Conservation (phyloP, 2,329 filamentous ascomycete species). For the Diplodia sapinea region DNA sequence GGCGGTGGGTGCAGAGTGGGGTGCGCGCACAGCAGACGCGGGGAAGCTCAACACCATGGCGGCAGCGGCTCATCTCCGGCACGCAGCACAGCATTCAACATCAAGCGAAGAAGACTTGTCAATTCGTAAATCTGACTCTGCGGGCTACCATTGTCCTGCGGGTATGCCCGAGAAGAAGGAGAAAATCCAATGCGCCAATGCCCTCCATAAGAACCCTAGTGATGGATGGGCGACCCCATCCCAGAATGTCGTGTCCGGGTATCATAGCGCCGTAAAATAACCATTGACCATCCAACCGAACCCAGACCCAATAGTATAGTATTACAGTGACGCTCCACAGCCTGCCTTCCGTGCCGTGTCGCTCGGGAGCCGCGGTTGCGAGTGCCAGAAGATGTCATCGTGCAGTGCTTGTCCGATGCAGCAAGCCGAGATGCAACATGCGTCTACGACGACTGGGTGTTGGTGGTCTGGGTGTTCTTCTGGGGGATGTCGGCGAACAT, state of each 20-base stretch:
- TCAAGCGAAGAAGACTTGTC: constrained; percentile 11
- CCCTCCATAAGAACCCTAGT: constrained; percentile 21
- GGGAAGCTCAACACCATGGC: neutral
- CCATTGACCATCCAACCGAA: constrained; percentile 7
- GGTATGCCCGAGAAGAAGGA: neutral
- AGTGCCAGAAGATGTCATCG: neutral
- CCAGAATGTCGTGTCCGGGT: constrained; percentile 31
- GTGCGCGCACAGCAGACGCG: neutral
- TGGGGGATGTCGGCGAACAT: constrained; percentile 46
- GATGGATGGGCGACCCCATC: constrained; percentile 26
- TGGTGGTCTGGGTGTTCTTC: constrained; percentile 6
- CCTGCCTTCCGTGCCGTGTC: no score
- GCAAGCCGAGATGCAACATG: neutral
- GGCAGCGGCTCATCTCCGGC: constrained; percentile 13
- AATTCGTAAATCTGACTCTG: constrained; percentile 6
- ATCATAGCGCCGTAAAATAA: constrained; percentile 31
- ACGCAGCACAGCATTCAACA: neutral
- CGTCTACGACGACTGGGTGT: constrained; percentile 5
- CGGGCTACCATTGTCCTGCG: neutral
- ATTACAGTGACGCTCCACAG: neutral
- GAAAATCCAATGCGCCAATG: neutral
- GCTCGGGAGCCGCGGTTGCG: neutral
- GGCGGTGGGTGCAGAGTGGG: neutral
- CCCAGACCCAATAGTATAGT: constrained; percentile 25
- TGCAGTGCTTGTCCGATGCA: neutral